Evolutionary conservation across 345 rosid genomes (phyloP).

Genomic region (Eutrema yunnanense): DNA sequence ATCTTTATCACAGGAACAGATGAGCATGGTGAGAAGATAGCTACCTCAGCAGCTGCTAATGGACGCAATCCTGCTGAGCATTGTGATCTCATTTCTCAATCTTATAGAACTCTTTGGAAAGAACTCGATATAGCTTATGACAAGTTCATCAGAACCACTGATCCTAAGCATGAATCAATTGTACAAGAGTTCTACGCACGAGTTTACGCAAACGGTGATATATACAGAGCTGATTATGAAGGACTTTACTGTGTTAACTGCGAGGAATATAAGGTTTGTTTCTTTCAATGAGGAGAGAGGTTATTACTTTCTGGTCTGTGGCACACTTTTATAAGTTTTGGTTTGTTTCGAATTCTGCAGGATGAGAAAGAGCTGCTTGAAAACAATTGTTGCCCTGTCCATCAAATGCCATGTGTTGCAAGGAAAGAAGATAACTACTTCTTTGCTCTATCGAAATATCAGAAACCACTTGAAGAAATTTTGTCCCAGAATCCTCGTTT

Average conservation of each 20-base stretch:
- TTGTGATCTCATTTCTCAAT: constrained; percentile 75
- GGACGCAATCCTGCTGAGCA: constrained; percentile 76
- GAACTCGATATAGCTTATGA: constrained; percentile 76
- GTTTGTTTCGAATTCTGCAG: constrained; percentile 34
- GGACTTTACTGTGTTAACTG: constrained; percentile 93
- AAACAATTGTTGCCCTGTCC: constrained; percentile 71
- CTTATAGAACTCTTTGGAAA: constrained; percentile 74
- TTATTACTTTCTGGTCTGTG: background rate
- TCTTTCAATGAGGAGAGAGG: background rate
- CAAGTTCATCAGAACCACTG: constrained; percentile 91
- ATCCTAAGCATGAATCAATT: constrained; percentile 76
- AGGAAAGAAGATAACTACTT: constrained; percentile 92
- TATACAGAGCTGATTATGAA: constrained; percentile 84
- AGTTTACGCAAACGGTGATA: constrained; percentile 83
- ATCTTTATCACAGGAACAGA: constrained; percentile 86
- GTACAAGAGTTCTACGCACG: constrained; percentile 77
- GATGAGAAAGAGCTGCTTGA: constrained; percentile 90
- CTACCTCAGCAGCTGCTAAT: constrained; percentile 58
- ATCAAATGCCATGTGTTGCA: constrained; percentile 67
- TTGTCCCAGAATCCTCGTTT: constrained; percentile 61
- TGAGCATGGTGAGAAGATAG: constrained; percentile 96
- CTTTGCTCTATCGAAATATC: constrained; percentile 88
- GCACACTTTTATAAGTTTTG: constrained; percentile 2
- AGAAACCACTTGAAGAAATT: constrained; percentile 64
- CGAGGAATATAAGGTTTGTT: constrained; percentile 85